A percentile compares a stretch with the other conserved stretches of the same genome.
Conservation (phyloP, 1,139 yeast species). For the Geotrichum macrosporum region DNA sequence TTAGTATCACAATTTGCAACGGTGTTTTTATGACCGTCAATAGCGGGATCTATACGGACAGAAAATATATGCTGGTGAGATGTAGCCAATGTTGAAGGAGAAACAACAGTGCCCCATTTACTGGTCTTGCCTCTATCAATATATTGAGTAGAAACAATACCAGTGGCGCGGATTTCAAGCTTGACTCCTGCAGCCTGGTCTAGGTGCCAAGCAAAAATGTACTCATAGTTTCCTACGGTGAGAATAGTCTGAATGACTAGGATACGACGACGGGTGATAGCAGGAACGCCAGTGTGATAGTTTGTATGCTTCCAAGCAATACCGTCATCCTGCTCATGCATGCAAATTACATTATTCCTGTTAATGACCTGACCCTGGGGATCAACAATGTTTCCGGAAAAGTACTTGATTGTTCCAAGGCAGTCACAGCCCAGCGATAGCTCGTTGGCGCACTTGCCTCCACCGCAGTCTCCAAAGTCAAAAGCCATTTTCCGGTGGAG, state of each 20-base stretch:
- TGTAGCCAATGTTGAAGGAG: slow-evolving; percentile 83
- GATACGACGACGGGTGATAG: slow-evolving; percentile 81
- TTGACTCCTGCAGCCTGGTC: slow-evolving; percentile 81
- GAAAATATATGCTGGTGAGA: slow-evolving; percentile 84
- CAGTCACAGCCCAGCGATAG: slow-evolving; percentile 83
- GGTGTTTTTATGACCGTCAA: slow-evolving; percentile 72
- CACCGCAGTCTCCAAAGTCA: slow-evolving; percentile 88
- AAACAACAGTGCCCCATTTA: slow-evolving; percentile 81
- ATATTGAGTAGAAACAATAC: slow-evolving; percentile 66
- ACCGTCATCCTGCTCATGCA: slow-evolving; percentile 89
- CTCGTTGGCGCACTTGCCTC: slow-evolving; percentile 73
- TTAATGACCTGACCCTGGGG: slow-evolving; percentile 61
- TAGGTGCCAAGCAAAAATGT: slow-evolving; percentile 69
- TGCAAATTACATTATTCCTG: slow-evolving; percentile 72
- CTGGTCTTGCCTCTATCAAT: slow-evolving; percentile 70
- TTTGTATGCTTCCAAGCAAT: slow-evolving; percentile 78
- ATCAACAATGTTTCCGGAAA: slow-evolving; percentile 61
- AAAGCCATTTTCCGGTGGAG: slow-evolving; percentile 90
- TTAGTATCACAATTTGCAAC: slow-evolving; percentile 72
- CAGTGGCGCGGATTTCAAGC: slow-evolving; percentile 84
- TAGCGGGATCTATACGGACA: slow-evolving; percentile 81
- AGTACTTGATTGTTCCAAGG: slow-evolving; percentile 77
- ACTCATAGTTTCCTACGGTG: slow-evolving; percentile 88
- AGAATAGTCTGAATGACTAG: slow-evolving; percentile 82
- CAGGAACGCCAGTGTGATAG: slow-evolving; percentile 69